Evolutionary conservation across 179 eudicot genomes (phyloP).

Genomic region (Beta corolliflora): DNA sequence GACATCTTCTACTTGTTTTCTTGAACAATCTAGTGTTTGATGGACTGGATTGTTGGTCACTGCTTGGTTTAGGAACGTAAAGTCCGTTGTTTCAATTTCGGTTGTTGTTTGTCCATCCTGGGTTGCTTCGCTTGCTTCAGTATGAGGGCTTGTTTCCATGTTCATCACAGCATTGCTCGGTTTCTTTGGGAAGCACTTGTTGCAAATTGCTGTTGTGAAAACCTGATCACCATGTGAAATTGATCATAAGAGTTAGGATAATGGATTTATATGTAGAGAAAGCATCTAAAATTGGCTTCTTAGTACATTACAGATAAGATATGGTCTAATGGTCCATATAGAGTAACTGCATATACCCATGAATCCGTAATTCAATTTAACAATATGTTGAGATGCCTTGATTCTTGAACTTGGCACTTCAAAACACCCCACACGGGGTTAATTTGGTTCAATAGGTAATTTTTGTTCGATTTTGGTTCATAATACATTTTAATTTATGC

Average conservation of each 20-base stretch:
- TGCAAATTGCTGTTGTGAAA: constrained; percentile 51
- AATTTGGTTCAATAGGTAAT: too few relatives aligned
- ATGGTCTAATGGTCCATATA: too few relatives aligned
- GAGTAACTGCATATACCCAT: too few relatives aligned
- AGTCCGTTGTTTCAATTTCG: constrained; percentile 29
- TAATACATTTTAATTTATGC: too few relatives aligned
- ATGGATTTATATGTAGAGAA: too few relatives aligned
- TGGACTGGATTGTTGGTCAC: constrained; percentile 33
- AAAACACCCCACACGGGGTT: too few relatives aligned
- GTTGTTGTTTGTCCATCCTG: constrained; percentile 18
- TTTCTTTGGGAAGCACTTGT: constrained; percentile 37
- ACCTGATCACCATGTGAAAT: constrained; percentile 43
- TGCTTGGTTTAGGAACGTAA: constrained; percentile 49
- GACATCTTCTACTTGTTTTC: constrained; percentile 65
- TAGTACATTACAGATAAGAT: too few relatives aligned
- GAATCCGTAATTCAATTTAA: too few relatives aligned
- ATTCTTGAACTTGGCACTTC: too few relatives aligned
- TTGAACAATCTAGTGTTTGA: constrained; percentile 48
- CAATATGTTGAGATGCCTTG: too few relatives aligned
- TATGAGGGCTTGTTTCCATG: constrained; percentile 37
- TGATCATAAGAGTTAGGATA: not conserved
- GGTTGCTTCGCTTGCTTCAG: constrained; percentile 16
- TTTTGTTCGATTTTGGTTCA: too few relatives aligned
- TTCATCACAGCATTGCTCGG: constrained; percentile 40
- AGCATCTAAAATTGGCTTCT: too few relatives aligned